Evolutionary conservation across 257 asterid genomes (phyloP).

Genomic region (Penstemon eatonii): DNA sequence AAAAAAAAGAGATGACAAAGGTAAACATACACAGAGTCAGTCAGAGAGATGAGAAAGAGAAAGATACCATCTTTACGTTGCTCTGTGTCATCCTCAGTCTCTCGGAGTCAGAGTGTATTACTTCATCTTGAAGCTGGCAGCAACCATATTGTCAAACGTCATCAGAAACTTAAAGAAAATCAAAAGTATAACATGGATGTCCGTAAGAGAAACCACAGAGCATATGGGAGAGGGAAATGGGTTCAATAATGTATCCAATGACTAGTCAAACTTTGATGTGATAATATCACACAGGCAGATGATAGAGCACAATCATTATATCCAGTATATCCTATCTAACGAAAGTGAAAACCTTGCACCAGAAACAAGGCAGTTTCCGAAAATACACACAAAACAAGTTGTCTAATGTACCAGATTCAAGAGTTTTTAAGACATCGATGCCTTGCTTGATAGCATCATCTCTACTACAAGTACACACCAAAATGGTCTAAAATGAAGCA

Average conservation of each 20-base stretch:
- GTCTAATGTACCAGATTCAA: neutral
- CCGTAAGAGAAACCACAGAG: slow-evolving; percentile 25
- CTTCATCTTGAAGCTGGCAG: slow-evolving; percentile 91
- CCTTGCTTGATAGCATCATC: slow-evolving; percentile 9
- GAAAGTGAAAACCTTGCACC: slow-evolving; percentile 1
- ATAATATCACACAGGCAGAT: neutral
- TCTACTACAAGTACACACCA: neutral
- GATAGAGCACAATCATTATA: neutral
- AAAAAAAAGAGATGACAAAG: slow-evolving; percentile 6
- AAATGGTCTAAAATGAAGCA: slow-evolving; percentile 16
- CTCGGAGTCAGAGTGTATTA: slow-evolving; percentile 85
- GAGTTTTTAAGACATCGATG: slow-evolving; percentile 16
- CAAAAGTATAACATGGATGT: slow-evolving; percentile 18
- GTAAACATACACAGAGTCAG: neutral
- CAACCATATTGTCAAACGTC: slow-evolving; percentile 27
- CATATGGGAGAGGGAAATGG: neutral
- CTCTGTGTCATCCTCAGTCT: slow-evolving; percentile 80
- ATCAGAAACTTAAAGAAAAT: slow-evolving; percentile 24
- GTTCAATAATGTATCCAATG: neutral
- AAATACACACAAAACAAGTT: too few relatives aligned
- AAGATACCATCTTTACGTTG: slow-evolving; percentile 82
- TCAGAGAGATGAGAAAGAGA: slow-evolving; percentile 20
- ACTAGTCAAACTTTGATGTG: slow-evolving; percentile 5
- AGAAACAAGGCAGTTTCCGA: slow-evolving; percentile 10
- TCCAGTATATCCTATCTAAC: neutral